Conservation (phyloP, 2,329 filamentous ascomycete species). For the Pezicula neosporulosa region DNA sequence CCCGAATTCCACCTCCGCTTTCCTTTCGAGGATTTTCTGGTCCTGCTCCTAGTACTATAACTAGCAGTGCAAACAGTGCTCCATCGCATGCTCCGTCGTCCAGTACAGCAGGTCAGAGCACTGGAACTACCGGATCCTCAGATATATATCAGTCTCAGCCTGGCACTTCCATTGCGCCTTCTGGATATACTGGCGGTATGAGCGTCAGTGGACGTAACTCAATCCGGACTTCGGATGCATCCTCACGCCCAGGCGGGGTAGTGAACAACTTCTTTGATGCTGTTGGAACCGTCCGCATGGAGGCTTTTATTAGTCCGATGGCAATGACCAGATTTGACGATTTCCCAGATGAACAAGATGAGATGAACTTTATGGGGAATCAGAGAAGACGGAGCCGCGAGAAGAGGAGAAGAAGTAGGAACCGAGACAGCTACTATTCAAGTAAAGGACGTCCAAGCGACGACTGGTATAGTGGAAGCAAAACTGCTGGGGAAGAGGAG, state of each 20-base stretch:
- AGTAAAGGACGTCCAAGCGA: conserved; percentile 36
- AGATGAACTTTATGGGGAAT: conserved; percentile 23
- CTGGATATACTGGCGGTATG: conserved; percentile 37
- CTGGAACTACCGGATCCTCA: conserved; percentile 55
- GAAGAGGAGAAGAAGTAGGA: conserved; percentile 21
- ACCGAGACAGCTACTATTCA: conserved; percentile 25
- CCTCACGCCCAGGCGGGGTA: conserved; percentile 23
- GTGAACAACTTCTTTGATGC: conserved; percentile 70
- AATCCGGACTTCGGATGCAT: conserved; percentile 28
- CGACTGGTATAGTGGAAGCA: conserved; percentile 44
- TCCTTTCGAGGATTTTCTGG: conserved; percentile 74
- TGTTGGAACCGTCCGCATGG: conserved; percentile 91
- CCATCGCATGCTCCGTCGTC: conserved; percentile 35
- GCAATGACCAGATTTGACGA: conserved; percentile 31
- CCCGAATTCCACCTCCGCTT: conserved; percentile 64
- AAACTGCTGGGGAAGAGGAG: conserved; percentile 50
- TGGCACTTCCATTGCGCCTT: conserved; percentile 32
- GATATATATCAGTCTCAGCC: conserved; percentile 57
- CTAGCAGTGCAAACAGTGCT: conserved; percentile 28
- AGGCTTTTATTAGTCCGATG: conserved; percentile 80
- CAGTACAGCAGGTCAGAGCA: conserved; percentile 55
- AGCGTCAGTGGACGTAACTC: conserved; percentile 33
- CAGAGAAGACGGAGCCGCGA: conserved; percentile 23
- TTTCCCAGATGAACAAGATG: conserved; percentile 27
- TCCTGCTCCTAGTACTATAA: conserved; percentile 7